phyloP scores from a whole-genome alignment of 306 rosid genomes.

The Inga laurina region DNA sequence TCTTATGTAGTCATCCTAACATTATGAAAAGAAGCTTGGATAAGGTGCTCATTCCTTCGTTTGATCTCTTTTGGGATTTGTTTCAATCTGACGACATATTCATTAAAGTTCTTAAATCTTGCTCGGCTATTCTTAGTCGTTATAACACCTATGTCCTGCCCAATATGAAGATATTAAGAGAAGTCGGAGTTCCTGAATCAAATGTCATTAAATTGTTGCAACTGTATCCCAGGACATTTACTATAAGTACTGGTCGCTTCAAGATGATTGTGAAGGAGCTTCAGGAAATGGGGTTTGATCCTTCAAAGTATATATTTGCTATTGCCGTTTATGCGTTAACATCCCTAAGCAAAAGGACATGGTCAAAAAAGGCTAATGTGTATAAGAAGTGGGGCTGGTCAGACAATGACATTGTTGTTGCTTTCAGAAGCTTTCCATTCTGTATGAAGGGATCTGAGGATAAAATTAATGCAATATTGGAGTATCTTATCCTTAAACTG shows the following conservation, averaged over 20 bases:
- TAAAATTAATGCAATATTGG: conserved; percentile 33
- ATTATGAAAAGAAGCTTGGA: neutral
- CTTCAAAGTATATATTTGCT: conserved; percentile 9
- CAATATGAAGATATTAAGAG: neutral
- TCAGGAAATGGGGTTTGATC: conserved; percentile 32
- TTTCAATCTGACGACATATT: neutral
- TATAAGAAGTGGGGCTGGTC: conserved; percentile 43
- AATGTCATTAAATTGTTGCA: conserved; percentile 9
- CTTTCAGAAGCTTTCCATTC: conserved; percentile 29
- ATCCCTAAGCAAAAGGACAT: conserved; percentile 19
- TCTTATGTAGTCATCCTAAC: neutral
- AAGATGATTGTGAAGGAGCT: conserved; percentile 29
- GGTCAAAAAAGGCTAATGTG: conserved; percentile 33
- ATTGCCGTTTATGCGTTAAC: neutral
- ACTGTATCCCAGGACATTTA: conserved; percentile 22
- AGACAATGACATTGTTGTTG: conserved; percentile 22
- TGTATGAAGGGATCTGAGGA: conserved; percentile 32
- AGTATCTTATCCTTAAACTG: conserved; percentile 30
- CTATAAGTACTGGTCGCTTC: neutral
- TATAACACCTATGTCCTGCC: neutral
- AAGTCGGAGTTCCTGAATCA: conserved; percentile 16
- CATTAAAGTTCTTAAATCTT: neutral
- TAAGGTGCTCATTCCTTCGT: neutral
- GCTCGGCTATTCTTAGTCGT: neutral
- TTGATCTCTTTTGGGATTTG: neutral